Evolutionary conservation across 257 asterid genomes (phyloP), one percentile per base, ranked within the genome.

Genomic region (Petunia secreta): DNA sequence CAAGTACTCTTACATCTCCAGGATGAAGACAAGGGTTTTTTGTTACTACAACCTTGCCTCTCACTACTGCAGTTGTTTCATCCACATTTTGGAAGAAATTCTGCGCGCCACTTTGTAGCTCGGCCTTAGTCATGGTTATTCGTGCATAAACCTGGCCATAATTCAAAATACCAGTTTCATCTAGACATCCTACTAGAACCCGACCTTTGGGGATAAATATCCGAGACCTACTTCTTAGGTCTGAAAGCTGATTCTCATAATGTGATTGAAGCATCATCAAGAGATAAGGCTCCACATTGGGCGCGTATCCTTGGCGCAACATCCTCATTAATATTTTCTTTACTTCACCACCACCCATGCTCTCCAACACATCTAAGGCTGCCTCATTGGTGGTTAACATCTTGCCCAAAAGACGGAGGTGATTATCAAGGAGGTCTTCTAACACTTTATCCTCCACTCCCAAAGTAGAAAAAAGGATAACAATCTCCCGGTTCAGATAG

Each of bases 21-120:
- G 99, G 99, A 84, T 95, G 99, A 60, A 95, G 97, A 85, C 99
- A 95, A 0, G 99, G 99, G 69, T 95, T 95, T 84, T 91, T 95
- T 2, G 99, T 95, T 9, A 95, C 97, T 8, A 92, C 92, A 62
- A 95, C 96, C 89, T 86, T 91, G 80, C 99, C 97, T 75, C 34
- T 89, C 65, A 95, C 82, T 74, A 93, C 83, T 66, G 85, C 79
- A 50, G 96, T 92, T 48, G 82, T 86, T 39, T 83, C 95, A 81
- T 93, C 97, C 48, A 87, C 87, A 87, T 80, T 90, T 43, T 83
- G 84, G 74, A 90, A 88, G 86, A 65, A 91, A 6, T 53, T 52
- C 85, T 89, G 89, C n/a, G 89, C 85, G 46, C 82, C 82, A 66
- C 79, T 34, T 68, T 84, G 82, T 50, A 87, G 77, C 85, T 95